phyloP scores from a whole-genome alignment of 2,329 filamentous ascomycete species.

The Neofusicoccum kwambonambiense region DNA sequence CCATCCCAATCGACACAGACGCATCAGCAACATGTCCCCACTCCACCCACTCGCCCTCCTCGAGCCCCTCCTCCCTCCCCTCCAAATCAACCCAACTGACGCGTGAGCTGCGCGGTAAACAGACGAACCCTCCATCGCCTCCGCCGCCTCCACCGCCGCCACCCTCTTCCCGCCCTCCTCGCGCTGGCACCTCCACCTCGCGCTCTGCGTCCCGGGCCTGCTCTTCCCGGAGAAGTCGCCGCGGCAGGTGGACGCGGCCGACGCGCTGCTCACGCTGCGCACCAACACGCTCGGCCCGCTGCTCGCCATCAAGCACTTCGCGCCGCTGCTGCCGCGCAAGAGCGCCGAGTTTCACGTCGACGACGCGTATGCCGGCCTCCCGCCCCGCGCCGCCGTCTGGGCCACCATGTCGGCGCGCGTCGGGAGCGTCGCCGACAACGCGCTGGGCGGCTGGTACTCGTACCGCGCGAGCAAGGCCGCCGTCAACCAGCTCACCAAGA shows the following conservation, averaged over 20 bases:
- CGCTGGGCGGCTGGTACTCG: slow-evolving; percentile 75
- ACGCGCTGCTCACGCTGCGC: slow-evolving; percentile 66
- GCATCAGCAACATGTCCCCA: too few relatives aligned
- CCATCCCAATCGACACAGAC: too few relatives aligned
- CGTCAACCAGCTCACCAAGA: slow-evolving; percentile 69
- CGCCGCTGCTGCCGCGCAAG: slow-evolving; percentile 64
- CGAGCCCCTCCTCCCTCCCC: too few relatives aligned
- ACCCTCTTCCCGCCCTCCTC: slow-evolving; percentile 49
- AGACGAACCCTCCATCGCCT: slow-evolving; percentile 63
- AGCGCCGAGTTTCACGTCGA: slow-evolving; percentile 32
- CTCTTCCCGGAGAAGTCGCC: slow-evolving; percentile 72
- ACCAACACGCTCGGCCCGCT: slow-evolving; percentile 74
- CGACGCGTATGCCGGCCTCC: slow-evolving; percentile 30
- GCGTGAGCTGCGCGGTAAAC: too few relatives aligned
- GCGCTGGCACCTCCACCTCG: slow-evolving; percentile 56
- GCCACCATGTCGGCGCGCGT: slow-evolving; percentile 78
- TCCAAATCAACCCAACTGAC: too few relatives aligned
- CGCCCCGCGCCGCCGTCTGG: slow-evolving; percentile 59
- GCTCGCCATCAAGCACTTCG: slow-evolving; percentile 74
- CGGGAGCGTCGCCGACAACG: slow-evolving; percentile 70
- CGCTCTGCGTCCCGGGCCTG: slow-evolving; percentile 68
- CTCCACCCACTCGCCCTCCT: too few relatives aligned
- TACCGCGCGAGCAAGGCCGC: slow-evolving; percentile 76
- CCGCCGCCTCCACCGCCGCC: slow-evolving; percentile 55
- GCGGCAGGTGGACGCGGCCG: slow-evolving; percentile 59